Conservation (phyloP, 2,329 filamentous ascomycete genomes). For the Diaporthe citriasiana region DNA sequence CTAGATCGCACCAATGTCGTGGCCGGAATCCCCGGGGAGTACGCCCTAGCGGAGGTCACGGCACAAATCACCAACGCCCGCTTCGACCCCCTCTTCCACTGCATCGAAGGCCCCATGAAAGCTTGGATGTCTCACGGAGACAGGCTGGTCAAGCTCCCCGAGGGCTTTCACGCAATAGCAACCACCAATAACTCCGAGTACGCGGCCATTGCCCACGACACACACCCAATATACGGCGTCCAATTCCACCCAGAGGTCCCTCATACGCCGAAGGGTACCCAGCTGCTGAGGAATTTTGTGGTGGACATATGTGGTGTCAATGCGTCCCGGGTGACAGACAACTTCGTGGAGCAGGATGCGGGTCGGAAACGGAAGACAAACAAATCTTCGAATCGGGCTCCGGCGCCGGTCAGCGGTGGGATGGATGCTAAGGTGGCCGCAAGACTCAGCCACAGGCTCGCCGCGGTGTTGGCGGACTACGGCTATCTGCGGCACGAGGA, state of each 20-base stretch:
- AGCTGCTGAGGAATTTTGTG: slow-evolving; percentile 86
- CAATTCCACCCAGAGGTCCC: slow-evolving; percentile 91
- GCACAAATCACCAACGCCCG: slow-evolving; percentile 68
- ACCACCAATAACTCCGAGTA: slow-evolving; percentile 82
- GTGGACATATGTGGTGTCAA: slow-evolving; percentile 84
- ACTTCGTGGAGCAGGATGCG: slow-evolving; percentile 87
- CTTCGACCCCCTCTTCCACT: slow-evolving; percentile 84
- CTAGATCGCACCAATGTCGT: slow-evolving; percentile 40
- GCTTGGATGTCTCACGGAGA: slow-evolving; percentile 86
- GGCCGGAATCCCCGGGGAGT: slow-evolving; percentile 39
- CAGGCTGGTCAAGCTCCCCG: slow-evolving; percentile 82
- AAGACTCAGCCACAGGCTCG: slow-evolving; percentile 77
- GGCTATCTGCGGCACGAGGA: slow-evolving; percentile 88
- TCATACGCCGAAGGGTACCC: slow-evolving; percentile 68
- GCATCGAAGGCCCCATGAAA: slow-evolving; percentile 77
- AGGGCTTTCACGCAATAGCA: slow-evolving; percentile 80
- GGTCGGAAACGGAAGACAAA: slow-evolving; percentile 84
- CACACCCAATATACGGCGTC: slow-evolving; percentile 81
- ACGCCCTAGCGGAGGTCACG: slow-evolving; percentile 62
- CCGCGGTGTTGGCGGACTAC: slow-evolving; percentile 88
- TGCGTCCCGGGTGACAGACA: slow-evolving; percentile 87
- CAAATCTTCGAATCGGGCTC: slow-evolving; percentile 83
- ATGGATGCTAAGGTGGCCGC: slow-evolving; percentile 90
- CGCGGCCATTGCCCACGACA: slow-evolving; percentile 82
- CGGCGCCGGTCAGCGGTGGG: slow-evolving; percentile 72